Conservation (phyloP, 768 basidiomycete species). For the Tricholoma hemisulphureum region DNA sequence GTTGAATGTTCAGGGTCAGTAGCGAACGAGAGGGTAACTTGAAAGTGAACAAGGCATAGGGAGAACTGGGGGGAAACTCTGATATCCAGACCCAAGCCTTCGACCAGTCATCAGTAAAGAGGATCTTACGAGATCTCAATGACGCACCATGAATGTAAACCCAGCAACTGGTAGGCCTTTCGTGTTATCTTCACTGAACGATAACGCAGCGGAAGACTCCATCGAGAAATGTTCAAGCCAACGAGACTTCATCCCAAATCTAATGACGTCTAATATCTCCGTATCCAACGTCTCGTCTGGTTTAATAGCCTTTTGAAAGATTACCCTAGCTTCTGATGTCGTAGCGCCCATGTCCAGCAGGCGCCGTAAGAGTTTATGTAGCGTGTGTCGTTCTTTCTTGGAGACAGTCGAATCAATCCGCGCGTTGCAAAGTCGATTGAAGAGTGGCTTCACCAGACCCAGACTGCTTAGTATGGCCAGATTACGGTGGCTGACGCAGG, state of each 20-base stretch:
- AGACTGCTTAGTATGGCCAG: conserved; percentile 63
- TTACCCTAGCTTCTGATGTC: conserved; percentile 56
- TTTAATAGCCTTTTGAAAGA: conserved; percentile 59
- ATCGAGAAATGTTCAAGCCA: conserved; percentile 82
- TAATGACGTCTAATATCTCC: conserved; percentile 69
- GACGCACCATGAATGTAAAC: conserved; percentile 68
- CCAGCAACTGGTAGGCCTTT: conserved; percentile 60
- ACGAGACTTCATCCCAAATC: conserved; percentile 66
- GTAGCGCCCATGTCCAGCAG: conserved; percentile 75
- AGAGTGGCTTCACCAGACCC: conserved; percentile 53
- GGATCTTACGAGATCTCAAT: background rate
- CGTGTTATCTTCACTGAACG: conserved; percentile 44
- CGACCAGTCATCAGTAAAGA: background rate
- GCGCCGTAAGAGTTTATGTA: conserved; percentile 63
- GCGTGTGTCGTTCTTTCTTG: conserved; percentile 52
- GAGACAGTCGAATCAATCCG: conserved; percentile 21
- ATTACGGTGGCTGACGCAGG: conserved; percentile 63
- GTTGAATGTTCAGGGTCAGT: conserved; percentile 47
- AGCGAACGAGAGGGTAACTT: conserved; percentile 28
- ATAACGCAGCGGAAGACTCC: conserved; percentile 52
- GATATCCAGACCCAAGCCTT: conserved; percentile 54
- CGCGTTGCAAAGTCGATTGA: conserved; percentile 43
- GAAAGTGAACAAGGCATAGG: conserved; percentile 39
- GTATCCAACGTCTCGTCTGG: conserved; percentile 51
- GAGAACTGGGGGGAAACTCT: conserved; percentile 31